A percentile compares a stretch with the other conserved stretches of the same genome.
Evolutionary conservation across 2,329 filamentous ascomycete genomes (phyloP).

Genomic region (Metarhizium robertsii): DNA sequence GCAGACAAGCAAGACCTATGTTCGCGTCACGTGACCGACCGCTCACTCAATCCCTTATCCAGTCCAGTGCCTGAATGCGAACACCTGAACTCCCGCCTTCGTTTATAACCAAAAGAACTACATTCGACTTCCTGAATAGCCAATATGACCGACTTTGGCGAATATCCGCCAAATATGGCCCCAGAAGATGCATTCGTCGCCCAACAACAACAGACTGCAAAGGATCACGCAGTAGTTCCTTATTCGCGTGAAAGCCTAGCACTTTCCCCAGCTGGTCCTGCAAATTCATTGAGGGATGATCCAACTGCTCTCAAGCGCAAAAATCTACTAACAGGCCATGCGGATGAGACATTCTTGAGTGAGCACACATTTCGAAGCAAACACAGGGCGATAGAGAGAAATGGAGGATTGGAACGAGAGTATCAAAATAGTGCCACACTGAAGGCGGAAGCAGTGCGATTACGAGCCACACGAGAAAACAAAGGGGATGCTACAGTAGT

Average conservation of each 20-base stretch:
- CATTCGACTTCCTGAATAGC: not conserved
- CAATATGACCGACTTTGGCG: slow-evolving; percentile 50
- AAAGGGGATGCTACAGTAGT: slow-evolving; percentile 79
- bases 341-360: slow-evolving; percentile 80
- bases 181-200: slow-evolving; percentile 55
- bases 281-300: slow-evolving; percentile 65
- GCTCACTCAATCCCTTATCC: not conserved
- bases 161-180: slow-evolving; percentile 58
- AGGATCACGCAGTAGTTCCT: slow-evolving; percentile 51
- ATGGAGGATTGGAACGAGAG: slow-evolving; percentile 46
- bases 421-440: slow-evolving; percentile 43
- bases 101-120: not conserved
- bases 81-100: not conserved
- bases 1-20: not conserved
- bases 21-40: not conserved
- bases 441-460: slow-evolving; percentile 61
- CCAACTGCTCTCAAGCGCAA: slow-evolving; percentile 59
- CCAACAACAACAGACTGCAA: slow-evolving; percentile 40
- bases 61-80: not conserved
- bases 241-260: slow-evolving; percentile 67
- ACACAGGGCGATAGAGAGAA: slow-evolving; percentile 73
- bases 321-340: slow-evolving; percentile 75
- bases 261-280: slow-evolving; percentile 56
- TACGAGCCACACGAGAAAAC: slow-evolving; percentile 67
- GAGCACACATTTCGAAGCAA: slow-evolving; percentile 84